Conservation (phyloP, 1,284 basidiomycete genomes). For the Microbotryomycetes sp. region DNA sequence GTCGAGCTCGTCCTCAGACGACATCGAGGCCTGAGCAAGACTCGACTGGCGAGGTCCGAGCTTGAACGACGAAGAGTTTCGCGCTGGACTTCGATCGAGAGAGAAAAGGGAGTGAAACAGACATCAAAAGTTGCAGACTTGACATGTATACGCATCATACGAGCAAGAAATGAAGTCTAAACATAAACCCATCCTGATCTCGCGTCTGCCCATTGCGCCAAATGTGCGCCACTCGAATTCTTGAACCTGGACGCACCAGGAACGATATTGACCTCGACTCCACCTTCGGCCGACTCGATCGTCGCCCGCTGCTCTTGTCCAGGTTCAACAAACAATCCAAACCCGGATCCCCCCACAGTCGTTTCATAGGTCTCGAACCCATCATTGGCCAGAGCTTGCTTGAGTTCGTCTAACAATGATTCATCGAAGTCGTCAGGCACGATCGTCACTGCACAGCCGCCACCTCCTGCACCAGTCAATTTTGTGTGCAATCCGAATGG, state of each 20-base stretch:
- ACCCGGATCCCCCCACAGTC: conserved; percentile 83
- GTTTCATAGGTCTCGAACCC: conserved; percentile 84
- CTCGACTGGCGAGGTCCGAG: too few relatives aligned
- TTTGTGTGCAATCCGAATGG: conserved; percentile 82
- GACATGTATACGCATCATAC: too few relatives aligned
- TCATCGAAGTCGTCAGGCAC: conserved; percentile 77
- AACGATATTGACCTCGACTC: conserved; percentile 10
- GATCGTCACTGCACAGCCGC: conserved; percentile 93
- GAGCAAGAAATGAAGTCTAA: conserved; percentile 37
- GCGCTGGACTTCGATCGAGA: too few relatives aligned
- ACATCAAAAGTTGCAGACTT: too few relatives aligned
- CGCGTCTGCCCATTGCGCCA: conserved; percentile 55
- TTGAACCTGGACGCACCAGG: conserved; percentile 47
- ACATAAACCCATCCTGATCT: conserved; percentile 62
- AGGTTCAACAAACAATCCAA: conserved; percentile 63
- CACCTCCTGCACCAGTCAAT: conserved; percentile 96
- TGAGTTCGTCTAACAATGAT: conserved; percentile 54
- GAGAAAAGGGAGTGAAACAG: too few relatives aligned
- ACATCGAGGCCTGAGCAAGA: not conserved
- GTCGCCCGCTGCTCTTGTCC: not conserved
- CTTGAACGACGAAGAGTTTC: too few relatives aligned
- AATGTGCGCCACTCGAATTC: conserved; percentile 46
- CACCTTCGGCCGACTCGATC: conserved; percentile 25
- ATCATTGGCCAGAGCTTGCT: conserved; percentile 54
- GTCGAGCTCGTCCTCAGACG: not conserved